Percentiles rank a stretch among this genome's conserved stretches.
Conservation (phyloP, 495 filamentous ascomycete species). For the Hyaloscypha bicolor region DNA sequence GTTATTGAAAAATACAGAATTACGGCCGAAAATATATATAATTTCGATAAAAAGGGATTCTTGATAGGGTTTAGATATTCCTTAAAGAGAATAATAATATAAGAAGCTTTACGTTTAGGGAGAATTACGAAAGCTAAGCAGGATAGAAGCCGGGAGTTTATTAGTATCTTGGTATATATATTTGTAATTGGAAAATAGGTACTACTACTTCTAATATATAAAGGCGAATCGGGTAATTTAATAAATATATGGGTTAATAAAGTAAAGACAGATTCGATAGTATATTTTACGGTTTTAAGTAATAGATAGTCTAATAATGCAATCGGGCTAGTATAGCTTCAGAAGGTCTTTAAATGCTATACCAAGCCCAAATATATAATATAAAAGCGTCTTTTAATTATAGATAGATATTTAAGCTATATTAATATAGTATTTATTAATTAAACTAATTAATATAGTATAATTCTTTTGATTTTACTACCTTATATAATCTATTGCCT, state of each 20-base stretch:
- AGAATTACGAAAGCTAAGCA: background rate
- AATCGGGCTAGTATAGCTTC: conserved; percentile 1
- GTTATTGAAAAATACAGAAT: conserved; percentile 1
- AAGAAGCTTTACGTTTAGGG: background rate
- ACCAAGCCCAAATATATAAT: background rate
- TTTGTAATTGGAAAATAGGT: background rate
- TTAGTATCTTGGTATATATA: background rate
- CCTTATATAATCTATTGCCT: conserved; percentile 21
- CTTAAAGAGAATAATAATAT: background rate
- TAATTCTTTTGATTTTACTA: conserved; percentile 21
- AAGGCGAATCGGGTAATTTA: background rate
- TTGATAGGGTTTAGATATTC: conserved; percentile 1
- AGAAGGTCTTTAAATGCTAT: conserved; percentile 11
- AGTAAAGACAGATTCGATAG: background rate
- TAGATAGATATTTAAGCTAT: conserved; percentile 23
- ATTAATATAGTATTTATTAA: conserved; percentile 25
- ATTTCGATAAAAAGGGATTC: conserved; percentile 10
- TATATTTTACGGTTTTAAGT: background rate
- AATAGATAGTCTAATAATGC: background rate
- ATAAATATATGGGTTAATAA: background rate
- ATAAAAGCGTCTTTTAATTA: conserved; percentile 11
- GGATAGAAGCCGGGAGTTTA: background rate
- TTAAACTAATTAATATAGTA: conserved; percentile 3
- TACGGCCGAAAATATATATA: too few relatives aligned
- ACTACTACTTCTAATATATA: background rate